Base-by-base conservation (phyloP, 2,329 filamentous ascomycete species). In the Phialophora chinensis region DNA sequence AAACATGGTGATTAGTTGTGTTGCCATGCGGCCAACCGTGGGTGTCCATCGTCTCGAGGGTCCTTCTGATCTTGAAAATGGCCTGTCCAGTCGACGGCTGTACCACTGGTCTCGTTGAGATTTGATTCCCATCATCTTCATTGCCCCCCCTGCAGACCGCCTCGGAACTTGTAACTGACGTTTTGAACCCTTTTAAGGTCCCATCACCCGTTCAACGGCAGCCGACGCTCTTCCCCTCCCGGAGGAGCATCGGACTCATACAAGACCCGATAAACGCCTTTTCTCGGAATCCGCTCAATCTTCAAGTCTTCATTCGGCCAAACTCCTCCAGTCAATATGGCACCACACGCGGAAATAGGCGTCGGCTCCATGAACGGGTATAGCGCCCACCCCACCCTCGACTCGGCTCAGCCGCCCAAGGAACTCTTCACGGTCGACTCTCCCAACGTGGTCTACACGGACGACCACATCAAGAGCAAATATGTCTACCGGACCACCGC, bases 401-500 rank as follows among this genome's bases (percentile, higher is more conserved):
- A 78, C 65, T 72, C 76, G 67, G 72, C 78, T 73, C 75, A 81
- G 63, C 57, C 61, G 47, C 63, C 61, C 38, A 82, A 83, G 77
- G 84, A 87, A 77, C 84, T 91, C 74, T 98, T 98, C 83, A 89
- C 87, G 66, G 95, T 99, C 78, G 86, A 91, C 78, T 97, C 94
- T 71, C 91, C 94, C 78, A 96, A 97, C 77, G 95, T 99, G 73
- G 85, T 86, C 73, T 99, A 99, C 85, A 92, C 91, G 69, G 90
- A 95, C 78, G 82, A 86, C 73, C 89, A 92, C 76, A 98, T 99
- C 85, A 90, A 87, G 78, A 96, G 91, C 82, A 93, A 91, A 83
- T 99, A 98, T 84, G 92, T 91, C 73, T 99, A 99, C 83, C 92
- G 93, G 79, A 98, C 95, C 75, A 98, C 95, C 66, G 87, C 88